Conservation (phyloP, 2,329 filamentous ascomycete species). For the Chaetomiaceae sp. region DNA sequence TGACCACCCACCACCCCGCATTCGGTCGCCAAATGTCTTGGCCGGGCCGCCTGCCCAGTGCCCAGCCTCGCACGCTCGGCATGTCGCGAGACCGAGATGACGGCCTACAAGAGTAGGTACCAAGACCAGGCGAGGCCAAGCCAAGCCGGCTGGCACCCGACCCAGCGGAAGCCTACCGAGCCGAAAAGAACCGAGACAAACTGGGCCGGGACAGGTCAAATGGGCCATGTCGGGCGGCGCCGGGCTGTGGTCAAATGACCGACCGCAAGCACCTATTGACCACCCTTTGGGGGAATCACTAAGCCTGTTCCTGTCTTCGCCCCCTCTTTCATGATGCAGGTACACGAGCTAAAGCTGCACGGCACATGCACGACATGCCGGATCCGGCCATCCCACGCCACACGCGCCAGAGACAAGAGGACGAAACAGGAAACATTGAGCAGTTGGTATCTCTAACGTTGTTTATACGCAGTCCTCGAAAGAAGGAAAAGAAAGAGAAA, state of each 20-base stretch:
- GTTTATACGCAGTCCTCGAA: too few species aligned
- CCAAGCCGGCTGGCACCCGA: neutral
- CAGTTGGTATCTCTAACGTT: neutral
- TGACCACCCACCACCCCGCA: neutral
- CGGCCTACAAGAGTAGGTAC: neutral
- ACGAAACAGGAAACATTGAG: neutral
- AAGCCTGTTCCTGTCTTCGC: constrained; percentile 15
- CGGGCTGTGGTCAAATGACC: constrained; percentile 9
- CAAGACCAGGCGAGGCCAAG: neutral
- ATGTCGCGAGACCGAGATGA: neutral
- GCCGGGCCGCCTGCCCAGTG: neutral
- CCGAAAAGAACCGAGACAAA: neutral
- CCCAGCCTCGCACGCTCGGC: neutral
- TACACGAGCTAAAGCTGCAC: neutral
- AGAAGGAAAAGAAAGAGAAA: neutral
- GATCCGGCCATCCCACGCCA: neutral
- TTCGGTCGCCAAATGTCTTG: neutral
- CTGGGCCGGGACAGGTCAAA: neutral
- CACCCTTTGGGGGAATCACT: neutral
- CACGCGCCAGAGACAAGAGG: neutral
- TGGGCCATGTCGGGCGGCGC: neutral
- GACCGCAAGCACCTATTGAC: constrained; percentile 5
- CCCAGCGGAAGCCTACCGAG: neutral
- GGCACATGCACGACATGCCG: neutral
- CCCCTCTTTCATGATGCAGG: neutral